Evolutionary conservation across 805 yeast genomes (phyloP).

Genomic region (Metschnikowia colocasiae): DNA sequence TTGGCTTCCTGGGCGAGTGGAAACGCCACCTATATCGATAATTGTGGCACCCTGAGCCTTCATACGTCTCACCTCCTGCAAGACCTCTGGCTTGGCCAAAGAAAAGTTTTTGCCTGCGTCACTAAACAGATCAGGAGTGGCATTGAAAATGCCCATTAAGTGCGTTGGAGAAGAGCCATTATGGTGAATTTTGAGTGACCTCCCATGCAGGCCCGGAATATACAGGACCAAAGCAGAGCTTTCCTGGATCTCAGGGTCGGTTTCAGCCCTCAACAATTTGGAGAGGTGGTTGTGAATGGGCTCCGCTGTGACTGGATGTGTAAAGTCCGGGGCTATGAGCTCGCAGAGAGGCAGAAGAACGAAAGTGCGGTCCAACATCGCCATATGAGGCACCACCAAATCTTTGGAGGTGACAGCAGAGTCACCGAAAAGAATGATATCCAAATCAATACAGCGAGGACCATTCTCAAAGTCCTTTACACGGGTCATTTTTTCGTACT

Average conservation of each 20-base stretch:
- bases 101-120: slow-evolving; percentile 64
- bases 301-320: slow-evolving; percentile 86
- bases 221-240: slow-evolving; percentile 48
- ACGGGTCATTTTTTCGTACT: slow-evolving; percentile 65
- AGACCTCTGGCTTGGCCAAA: slow-evolving; percentile 34
- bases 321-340: slow-evolving; percentile 56
- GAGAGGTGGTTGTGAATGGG: slow-evolving; percentile 66
- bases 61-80: slow-evolving; percentile 47
- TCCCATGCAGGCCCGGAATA: slow-evolving; percentile 38
- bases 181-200: slow-evolving; percentile 40
- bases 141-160: slow-evolving; percentile 84
- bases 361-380: slow-evolving; percentile 86
- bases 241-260: slow-evolving; percentile 45
- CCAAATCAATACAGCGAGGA: slow-evolving; percentile 88
- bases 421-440: slow-evolving; percentile 71
- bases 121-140: slow-evolving; percentile 93
- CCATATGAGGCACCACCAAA: slow-evolving; percentile 77
- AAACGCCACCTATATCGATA: slow-evolving; percentile 88
- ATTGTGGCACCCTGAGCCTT: slow-evolving; percentile 63
- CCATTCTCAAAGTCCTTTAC: slow-evolving; percentile 84
- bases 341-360: slow-evolving; percentile 89
- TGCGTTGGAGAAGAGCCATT: slow-evolving; percentile 49
- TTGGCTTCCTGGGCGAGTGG: slow-evolving; percentile 81
- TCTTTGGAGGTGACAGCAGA: slow-evolving; percentile 51
- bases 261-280: slow-evolving; percentile 38